These are phyloP conservation scores for Amesomyces nigricolor DNA, from an alignment of 2,329 filamentous ascomycete species.

Conservation along the genomic window DNA sequence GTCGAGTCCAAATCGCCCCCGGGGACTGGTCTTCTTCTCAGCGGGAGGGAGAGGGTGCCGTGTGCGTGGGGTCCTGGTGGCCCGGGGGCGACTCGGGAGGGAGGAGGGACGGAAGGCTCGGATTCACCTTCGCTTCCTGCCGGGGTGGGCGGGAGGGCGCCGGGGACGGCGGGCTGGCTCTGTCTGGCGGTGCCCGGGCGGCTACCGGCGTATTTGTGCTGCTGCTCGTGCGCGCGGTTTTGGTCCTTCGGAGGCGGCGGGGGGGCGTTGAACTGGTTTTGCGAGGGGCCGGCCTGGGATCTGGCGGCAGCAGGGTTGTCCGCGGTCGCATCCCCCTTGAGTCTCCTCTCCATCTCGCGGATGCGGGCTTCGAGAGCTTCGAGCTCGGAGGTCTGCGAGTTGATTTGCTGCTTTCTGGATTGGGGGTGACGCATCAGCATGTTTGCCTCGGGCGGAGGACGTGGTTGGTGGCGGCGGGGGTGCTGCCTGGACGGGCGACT, in stretches of 20 bases:
- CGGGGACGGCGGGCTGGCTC: slow-evolving; percentile 47
- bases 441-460: neutral
- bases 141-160: slow-evolving; percentile 55
- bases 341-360: slow-evolving; percentile 75
- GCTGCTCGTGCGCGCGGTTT: slow-evolving; percentile 22
- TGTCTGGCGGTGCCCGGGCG: slow-evolving; percentile 50
- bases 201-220: slow-evolving; percentile 39
- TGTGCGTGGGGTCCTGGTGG: slow-evolving; percentile 7
- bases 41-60: slow-evolving; percentile 5
- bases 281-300: slow-evolving; percentile 21
- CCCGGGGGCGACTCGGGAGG: slow-evolving; percentile 11
- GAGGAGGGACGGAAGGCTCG: slow-evolving; percentile 37
- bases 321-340: slow-evolving; percentile 42
- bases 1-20: slow-evolving; percentile 21
- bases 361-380: slow-evolving; percentile 79
- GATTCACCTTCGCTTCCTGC: slow-evolving; percentile 58
- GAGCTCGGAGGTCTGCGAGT: slow-evolving; percentile 69
- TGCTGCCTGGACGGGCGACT: slow-evolving; percentile 30
- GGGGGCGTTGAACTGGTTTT: slow-evolving; percentile 9
- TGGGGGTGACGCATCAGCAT: slow-evolving; percentile 33
- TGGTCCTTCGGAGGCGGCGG: slow-evolving; percentile 29
- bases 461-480: slow-evolving; percentile 9
- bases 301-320: neutral
- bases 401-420: slow-evolving; percentile 71
- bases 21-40: neutral